Evolutionary conservation across 2,329 filamentous ascomycete species (phyloP), one percentile per base, ranked within the genome.

Genomic region (Coleophoma eucalyptorum): DNA sequence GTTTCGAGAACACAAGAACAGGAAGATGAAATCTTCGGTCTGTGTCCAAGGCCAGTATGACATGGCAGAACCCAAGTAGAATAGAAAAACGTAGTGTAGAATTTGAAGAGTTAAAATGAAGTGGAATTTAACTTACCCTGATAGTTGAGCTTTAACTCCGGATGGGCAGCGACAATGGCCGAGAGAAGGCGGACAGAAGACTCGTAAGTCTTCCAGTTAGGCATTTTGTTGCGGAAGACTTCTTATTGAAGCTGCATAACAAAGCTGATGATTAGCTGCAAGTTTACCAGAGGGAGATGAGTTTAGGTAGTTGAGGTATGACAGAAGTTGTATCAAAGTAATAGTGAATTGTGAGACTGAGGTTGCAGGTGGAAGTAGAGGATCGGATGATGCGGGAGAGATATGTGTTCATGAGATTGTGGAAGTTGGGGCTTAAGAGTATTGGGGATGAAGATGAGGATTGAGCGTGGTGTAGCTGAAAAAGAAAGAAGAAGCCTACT

Each of bases 151-250:
- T 77, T 80, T 0, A 79, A 60, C 0, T 70, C 69, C 0, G 76
- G 76, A 49, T 80, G 74, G 3, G 80, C 79, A 0, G 81, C 83
- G 0, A 86, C 68, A 20, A 86, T 76, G 5, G 83, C 82, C 1
- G 80, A 77, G 3, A 86, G 70, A 34, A 86, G 76, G 43, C 83
- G 80, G 18, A 76, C 75, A 56, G 81, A 79, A 0, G 78, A 72
- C 64, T 86, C 81, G 62, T 81, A 83, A 2, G 72, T 74, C 55
- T 77, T 79, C 69, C 84, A 86, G 57, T 81, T 84, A 4, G 77
- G 69, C 78, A 81, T 81, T 1, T 16, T 66, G 56, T 38, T 33
- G 58, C 12, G 44, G 49, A n/a, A n/a, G n/a, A n/a, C 1, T 48
- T 20, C 7, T 15, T 32, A 15, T 46, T 26, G 13, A 3, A 38